phyloP scores from a whole-genome alignment of 768 basidiomycete genomes.

The Xerocomus brunneocitrinus region DNA sequence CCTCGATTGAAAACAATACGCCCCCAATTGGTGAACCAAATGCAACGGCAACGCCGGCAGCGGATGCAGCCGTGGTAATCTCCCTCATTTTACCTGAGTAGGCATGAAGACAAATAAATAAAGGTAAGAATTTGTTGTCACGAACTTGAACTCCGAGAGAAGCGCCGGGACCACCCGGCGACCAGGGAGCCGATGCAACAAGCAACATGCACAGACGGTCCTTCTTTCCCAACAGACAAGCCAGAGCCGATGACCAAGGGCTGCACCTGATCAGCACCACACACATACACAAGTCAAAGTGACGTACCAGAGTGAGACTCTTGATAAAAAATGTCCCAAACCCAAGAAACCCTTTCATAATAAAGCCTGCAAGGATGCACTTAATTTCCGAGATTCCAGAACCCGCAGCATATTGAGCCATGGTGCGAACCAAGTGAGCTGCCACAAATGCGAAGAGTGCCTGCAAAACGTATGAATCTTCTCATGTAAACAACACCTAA shows the following conservation, averaged over 20 bases:
- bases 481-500: background rate
- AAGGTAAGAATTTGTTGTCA: conserved; percentile 5
- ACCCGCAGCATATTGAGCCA: conserved; percentile 94
- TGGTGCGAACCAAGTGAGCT: conserved; percentile 80
- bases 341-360: conserved; percentile 94
- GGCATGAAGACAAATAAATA: conserved; percentile 14
- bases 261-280: conserved; percentile 39
- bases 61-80: conserved; percentile 90
- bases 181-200: conserved; percentile 90
- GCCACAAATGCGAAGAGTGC: conserved; percentile 78
- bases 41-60: conserved; percentile 96
- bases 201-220: conserved; percentile 96
- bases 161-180: conserved; percentile 77
- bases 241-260: conserved; percentile 97
- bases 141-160: conserved; percentile 84
- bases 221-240: conserved; percentile 95
- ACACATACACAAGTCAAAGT: background rate
- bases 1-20: conserved; percentile 96
- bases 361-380: conserved; percentile 93
- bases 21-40: conserved; percentile 98
- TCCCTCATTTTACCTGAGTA: conserved; percentile 74
- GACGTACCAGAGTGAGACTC: conserved; percentile 81
- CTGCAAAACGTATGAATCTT: conserved; percentile 38
- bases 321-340: conserved; percentile 91
- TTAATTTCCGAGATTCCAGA: conserved; percentile 99